Base-by-base conservation (phyloP, 2,329 filamentous ascomycete species). In the Aspergillus luchuensis region DNA sequence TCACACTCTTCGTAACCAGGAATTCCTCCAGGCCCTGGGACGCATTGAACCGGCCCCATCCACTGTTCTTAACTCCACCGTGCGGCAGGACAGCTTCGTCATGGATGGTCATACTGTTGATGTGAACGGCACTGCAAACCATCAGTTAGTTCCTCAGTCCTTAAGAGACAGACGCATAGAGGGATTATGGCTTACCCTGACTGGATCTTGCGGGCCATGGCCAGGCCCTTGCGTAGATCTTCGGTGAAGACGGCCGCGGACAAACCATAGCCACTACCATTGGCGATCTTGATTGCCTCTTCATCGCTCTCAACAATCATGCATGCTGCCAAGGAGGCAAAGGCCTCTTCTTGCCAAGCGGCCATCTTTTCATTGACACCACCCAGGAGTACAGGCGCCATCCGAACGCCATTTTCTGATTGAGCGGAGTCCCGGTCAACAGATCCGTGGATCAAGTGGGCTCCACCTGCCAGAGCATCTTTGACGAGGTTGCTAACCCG, bases 211-310 rank as follows among this genome's bases (percentile, higher is more conserved):
- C 77, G 81, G 2, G 87, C 87, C 45, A 90, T 74, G 2, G 82
- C 78, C 63, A 90, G 72, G 0, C 81, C 87, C 56, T 79, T 78
- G 15, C 80, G 72, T 54, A 93, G 74, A 72, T 91, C 86, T 64
- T 85, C 80, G 0, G 90, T 92, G 72, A 92, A 95, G 1, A 95
- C 84, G 0, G 90, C 83, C 1, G 87, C 84, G 2, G 82, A 81
- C 5, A 95, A 81, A 1, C 91, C 91, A 71, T 92, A 94, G 43
- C 91, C 89, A 10, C 89, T 91, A 65, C 92, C 87, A 71, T 96
- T 95, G 4, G 90, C 90, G 10, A 94, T 80, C 15, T 81, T 78
- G 30, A 94, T 77, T 0, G 89, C 91, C 57, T 91, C 89, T 39
- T 90, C 88, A 38, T 76, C 72, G 39, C 68, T 78, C 11, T 85